phyloP scores from a whole-genome alignment of 768 basidiomycete genomes.

The Mycena venus region DNA sequence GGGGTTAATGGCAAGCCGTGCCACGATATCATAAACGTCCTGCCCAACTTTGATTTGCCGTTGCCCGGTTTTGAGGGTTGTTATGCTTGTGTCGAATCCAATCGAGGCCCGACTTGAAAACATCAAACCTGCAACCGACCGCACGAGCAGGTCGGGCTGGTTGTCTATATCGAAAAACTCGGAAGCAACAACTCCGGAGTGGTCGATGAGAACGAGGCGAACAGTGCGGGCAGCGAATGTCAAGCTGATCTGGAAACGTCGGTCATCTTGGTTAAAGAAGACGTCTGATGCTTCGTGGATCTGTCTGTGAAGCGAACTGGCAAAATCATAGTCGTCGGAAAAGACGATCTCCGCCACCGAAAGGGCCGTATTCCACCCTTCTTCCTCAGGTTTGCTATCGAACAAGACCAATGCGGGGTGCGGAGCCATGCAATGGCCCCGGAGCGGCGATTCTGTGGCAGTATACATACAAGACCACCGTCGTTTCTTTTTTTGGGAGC shows the following conservation, averaged over 20 bases:
- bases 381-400: constrained; percentile 8
- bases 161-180: constrained; percentile 9
- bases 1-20: constrained; percentile 10
- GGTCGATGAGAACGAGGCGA: constrained; percentile 18
- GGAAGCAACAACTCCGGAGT: not conserved
- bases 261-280: constrained; percentile 23
- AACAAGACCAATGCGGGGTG: constrained; percentile 20
- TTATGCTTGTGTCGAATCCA: constrained; percentile 19
- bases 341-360: not conserved
- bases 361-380: constrained; percentile 8
- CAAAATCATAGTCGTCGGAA: not conserved
- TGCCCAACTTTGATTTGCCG: constrained; percentile 14
- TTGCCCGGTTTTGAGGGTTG: constrained; percentile 6
- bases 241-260: constrained; percentile 21
- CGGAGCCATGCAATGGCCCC: not conserved
- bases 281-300: constrained; percentile 11
- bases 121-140: constrained; percentile 14
- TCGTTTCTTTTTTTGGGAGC: constrained; percentile 10
- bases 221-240: constrained; percentile 1
- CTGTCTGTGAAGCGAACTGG: not conserved
- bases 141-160: constrained; percentile 17
- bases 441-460: not conserved
- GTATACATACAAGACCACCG: constrained; percentile 11
- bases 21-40: constrained; percentile 20
- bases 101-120: constrained; percentile 10